A percentile compares a stretch with the other conserved stretches of the same genome.
Evolutionary conservation across 352 stramenopile species (phyloP).

Genomic region (Peronospora destructor): DNA sequence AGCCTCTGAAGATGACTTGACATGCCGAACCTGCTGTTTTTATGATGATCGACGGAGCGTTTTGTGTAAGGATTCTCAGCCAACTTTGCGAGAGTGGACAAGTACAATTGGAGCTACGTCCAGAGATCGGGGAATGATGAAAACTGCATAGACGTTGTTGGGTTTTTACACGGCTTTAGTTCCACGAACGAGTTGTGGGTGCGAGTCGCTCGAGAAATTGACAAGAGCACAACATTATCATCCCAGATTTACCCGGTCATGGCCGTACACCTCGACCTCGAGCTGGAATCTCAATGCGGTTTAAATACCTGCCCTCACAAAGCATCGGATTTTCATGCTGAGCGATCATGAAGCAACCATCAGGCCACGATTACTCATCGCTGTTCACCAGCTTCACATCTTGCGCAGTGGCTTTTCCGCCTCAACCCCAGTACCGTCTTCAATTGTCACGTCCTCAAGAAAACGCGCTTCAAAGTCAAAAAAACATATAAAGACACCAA

Average conservation of each 20-base stretch:
- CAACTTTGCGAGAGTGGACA: conserved; percentile 36
- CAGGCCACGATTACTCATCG: too few relatives aligned
- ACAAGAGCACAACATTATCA: conserved; percentile 45
- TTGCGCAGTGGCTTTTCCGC: too few relatives aligned
- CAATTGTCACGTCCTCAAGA: too few relatives aligned
- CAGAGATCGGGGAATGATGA: conserved; percentile 38
- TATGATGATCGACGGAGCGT: conserved; percentile 37
- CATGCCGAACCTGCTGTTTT: conserved; percentile 23
- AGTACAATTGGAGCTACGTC: conserved; percentile 70
- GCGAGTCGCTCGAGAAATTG: conserved; percentile 37
- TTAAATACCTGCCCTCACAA: too few relatives aligned
- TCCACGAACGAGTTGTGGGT: conserved; percentile 62
- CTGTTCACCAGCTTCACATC: too few relatives aligned
- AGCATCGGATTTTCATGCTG: too few relatives aligned
- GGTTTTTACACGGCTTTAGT: conserved; percentile 68
- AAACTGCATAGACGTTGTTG: conserved; percentile 34
- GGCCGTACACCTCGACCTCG: too few relatives aligned
- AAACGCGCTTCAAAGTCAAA: too few relatives aligned
- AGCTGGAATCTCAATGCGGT: too few relatives aligned
- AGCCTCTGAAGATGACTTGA: neutral
- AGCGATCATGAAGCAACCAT: too few relatives aligned
- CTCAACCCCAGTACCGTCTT: too few relatives aligned
- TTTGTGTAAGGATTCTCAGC: conserved; percentile 45
- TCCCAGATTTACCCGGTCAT: conserved; percentile 60
- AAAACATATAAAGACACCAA: too few relatives aligned